Percentiles rank a stretch among this genome's conserved stretches.
These are phyloP conservation scores for Chlamydomonas reinhardtii DNA, from an alignment of 163 green algal species.

Conservation along the genomic window DNA sequence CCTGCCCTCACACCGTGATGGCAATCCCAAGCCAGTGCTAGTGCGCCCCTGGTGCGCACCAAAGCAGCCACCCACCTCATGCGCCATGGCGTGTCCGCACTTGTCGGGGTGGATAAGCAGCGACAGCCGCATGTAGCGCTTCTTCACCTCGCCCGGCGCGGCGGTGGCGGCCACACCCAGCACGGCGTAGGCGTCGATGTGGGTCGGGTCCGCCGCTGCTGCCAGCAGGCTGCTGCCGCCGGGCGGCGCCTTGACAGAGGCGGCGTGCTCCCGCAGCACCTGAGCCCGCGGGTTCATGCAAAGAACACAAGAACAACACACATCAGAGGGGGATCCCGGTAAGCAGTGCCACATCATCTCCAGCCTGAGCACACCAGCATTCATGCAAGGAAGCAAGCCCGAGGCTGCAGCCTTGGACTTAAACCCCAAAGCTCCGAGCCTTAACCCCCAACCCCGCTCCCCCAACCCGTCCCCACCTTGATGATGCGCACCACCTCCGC, in stretches of 20 bases:
- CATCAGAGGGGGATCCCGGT: too few species aligned
- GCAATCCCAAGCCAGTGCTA: neutral
- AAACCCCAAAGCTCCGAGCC: too few species aligned
- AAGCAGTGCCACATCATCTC: too few species aligned
- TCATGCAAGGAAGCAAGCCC: neutral
- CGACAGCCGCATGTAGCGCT: slow-evolving; percentile 87
- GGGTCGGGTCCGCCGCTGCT: neutral
- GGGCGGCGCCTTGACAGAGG: neutral
- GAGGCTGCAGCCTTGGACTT: too few species aligned
- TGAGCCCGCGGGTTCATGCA: neutral
- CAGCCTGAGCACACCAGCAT: neutral
- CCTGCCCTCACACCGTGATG: too few species aligned
- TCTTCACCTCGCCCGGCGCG: slow-evolving; percentile 75
- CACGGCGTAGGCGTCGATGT: slow-evolving; percentile 78
- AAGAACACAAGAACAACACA: too few species aligned
- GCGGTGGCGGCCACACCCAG: slow-evolving; percentile 68
- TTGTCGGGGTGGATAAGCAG: slow-evolving; percentile 95
- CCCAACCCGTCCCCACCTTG: slow-evolving; percentile 13
- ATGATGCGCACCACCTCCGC: slow-evolving; percentile 66
- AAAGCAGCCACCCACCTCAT: slow-evolving; percentile 25
- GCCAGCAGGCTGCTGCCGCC: neutral
- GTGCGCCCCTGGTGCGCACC: neutral
- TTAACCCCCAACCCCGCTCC: too few species aligned
- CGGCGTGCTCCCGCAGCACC: slow-evolving; percentile 27
- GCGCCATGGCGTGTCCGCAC: slow-evolving; percentile 79